phyloP scores from a whole-genome alignment of 75 land plant species.

The Larix kaempferi region DNA sequence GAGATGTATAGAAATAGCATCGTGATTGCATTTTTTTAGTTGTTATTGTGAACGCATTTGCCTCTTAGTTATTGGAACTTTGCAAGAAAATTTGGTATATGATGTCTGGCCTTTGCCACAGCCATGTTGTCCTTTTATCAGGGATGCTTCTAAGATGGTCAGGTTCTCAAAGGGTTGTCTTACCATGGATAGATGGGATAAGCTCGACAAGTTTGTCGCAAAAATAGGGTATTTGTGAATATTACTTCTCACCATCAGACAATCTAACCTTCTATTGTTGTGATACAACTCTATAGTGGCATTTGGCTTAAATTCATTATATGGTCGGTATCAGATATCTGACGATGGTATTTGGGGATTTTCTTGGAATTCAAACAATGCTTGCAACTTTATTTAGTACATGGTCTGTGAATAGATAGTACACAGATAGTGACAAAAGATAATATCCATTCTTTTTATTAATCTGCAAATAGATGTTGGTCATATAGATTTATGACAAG shows the following conservation, averaged over 20 bases:
- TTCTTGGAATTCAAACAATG: too few species aligned
- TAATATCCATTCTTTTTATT: too few species aligned
- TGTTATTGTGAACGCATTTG: too few species aligned
- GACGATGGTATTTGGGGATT: too few species aligned
- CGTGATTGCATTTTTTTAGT: too few species aligned
- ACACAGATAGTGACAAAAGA: too few species aligned
- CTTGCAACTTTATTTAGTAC: too few species aligned
- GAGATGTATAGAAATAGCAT: too few species aligned
- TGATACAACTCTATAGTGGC: slow-evolving; percentile 30
- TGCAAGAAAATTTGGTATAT: slow-evolving; percentile 88
- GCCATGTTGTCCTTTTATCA: slow-evolving; percentile 52
- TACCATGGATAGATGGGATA: slow-evolving; percentile 81
- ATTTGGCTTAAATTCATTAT: slow-evolving; percentile 50
- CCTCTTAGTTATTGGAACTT: slow-evolving; percentile 61
- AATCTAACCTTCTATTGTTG: not conserved
- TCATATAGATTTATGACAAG: too few species aligned
- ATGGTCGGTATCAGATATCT: slow-evolving; percentile 14
- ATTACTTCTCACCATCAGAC: not conserved
- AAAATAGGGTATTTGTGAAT: slow-evolving; percentile 40
- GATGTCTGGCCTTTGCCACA: slow-evolving; percentile 30
- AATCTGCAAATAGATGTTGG: too few species aligned
- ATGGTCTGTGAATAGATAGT: too few species aligned
- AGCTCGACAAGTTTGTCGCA: slow-evolving; percentile 60
- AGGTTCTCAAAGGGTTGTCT: slow-evolving; percentile 85
- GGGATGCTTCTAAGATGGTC: slow-evolving; percentile 61